Evolutionary conservation across 2,329 filamentous ascomycete species (phyloP), one percentile per base, ranked within the genome.

Genomic region (Nemania diffusa): DNA sequence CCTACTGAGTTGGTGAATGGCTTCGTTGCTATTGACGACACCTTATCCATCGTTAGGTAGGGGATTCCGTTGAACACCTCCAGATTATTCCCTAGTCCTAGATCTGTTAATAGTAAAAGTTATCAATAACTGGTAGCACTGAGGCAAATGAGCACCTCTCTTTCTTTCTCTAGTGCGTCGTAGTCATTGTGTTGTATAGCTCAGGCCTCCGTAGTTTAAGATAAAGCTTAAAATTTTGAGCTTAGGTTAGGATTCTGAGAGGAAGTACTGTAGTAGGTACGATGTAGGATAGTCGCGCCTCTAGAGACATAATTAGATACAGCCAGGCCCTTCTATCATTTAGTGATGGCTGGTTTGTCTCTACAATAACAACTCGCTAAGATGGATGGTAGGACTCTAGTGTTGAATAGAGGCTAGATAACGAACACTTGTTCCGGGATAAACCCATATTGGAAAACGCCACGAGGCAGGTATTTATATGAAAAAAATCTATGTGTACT

Each of bases 401-500:
- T 24, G 5, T 24, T 32, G 24, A 29, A 29, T n/a, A 56, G 20
- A 40, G n/a, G 13, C 34, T 44, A 57, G 17, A 42, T 26, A 44
- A 22, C 5, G n/a, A 5, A 5, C 13, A 20, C 17, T 53, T n/a
- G 51, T 20, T 34, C n/a, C 51, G 9, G 29, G 15, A 53, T 34
- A 5, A 37, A 37, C 11, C 9, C 24, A 34, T n/a, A n/a, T n/a
- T 20, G 34, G 17, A 11, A 50, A 27, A 15, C 9, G 2, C 20
- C 22, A 56, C 53, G 37, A 53, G n/a, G 32, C 20, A 40, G 40
- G 11, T 20, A 37, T 42, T 42, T n/a, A 22, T 32, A n/a, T n/a
- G 13, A 50, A 24, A 9, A 48, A 44, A 37, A 48, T 56, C 37
- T 55, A 48, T 53, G 29, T 37, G 32, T 51, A n/a, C 29, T 57